These are phyloP conservation scores for Trichoderma breve DNA, from an alignment of 2,329 filamentous ascomycete species.

Conservation along the genomic window DNA sequence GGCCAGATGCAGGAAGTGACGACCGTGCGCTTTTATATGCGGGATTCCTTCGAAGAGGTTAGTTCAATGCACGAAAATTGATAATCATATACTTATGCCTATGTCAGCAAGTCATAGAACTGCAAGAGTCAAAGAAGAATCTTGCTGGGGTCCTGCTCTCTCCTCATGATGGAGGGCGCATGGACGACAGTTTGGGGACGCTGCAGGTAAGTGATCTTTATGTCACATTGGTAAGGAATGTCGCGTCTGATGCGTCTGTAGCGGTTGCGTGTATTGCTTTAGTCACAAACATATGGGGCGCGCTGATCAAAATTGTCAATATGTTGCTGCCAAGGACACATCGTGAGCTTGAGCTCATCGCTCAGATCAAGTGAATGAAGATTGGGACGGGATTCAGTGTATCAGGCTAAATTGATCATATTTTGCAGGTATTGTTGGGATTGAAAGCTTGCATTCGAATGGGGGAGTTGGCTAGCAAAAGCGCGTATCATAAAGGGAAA, in stretches of 20 bases:
- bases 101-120: not conserved
- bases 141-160: not conserved
- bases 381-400: not conserved
- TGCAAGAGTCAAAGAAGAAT: not conserved
- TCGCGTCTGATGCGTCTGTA: not conserved
- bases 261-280: not conserved
- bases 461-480: too few relatives aligned
- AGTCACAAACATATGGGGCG: not conserved
- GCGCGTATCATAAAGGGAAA: too few relatives aligned
- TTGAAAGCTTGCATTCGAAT: not conserved
- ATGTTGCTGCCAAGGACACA: not conserved
- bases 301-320: not conserved
- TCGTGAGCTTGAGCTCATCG: not conserved
- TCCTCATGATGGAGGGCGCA: not conserved
- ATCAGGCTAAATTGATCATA: not conserved
- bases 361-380: not conserved
- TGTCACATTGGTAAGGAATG: not conserved
- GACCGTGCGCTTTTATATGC: not conserved
- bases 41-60: not conserved
- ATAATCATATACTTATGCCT: not conserved
- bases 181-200: not conserved
- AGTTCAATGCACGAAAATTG: not conserved
- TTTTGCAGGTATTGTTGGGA: not conserved
- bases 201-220: not conserved
- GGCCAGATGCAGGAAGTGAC: not conserved